Base-by-base conservation (phyloP, 306 rosid species). In the Fagus sylvatica region DNA sequence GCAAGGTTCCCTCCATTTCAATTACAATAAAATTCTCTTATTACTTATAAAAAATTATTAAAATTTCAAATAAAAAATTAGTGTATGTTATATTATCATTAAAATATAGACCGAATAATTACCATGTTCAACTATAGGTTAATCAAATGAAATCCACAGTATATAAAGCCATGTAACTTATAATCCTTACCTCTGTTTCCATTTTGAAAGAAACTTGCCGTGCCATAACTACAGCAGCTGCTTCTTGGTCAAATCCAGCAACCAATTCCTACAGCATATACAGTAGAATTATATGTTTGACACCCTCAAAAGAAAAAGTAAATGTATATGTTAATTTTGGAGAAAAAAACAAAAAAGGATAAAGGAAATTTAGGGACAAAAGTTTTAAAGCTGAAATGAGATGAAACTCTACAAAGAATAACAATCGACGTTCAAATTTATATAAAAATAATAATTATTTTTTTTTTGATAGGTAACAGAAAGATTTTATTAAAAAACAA, bases 221-320 rank as follows among this genome's bases (percentile, higher is more conserved):
- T 67, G 99, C 99, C 98, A 93, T 90, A 80, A 95, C 94, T 80
- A 84, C 96, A 40, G 95, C 97, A 81, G 99, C 99, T 53, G 99
- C 99, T 93, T 95, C 99, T 90, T 95, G 99, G 88, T 95, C 99
- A 89, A 95, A 95, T 69, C 99, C 99, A 83, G 99, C 90, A 85
- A 88, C 81, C 96, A 95, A 87, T 43, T 95, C 99, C 99, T 95
- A 71, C 64, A 61, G 69, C 22, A 76, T 71, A 80, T 66, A 48
- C 12, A 76, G 40, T 48, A 60, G 39, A 36, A 54, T 71, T 56
- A 75, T 49, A 83, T 41, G 71, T 13, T 37, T 39, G 37, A 62
- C 3, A 62, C 3, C 46, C 49, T 12, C 32, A 39, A 65, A 17
- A 37, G 48, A 65, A 3, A 22, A 37, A 17, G 15, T 16, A 65